A percentile compares a stretch with the other conserved stretches of the same genome.
Conservation (phyloP, 176 grass and related monocot species). For the Oryza nivara region DNA sequence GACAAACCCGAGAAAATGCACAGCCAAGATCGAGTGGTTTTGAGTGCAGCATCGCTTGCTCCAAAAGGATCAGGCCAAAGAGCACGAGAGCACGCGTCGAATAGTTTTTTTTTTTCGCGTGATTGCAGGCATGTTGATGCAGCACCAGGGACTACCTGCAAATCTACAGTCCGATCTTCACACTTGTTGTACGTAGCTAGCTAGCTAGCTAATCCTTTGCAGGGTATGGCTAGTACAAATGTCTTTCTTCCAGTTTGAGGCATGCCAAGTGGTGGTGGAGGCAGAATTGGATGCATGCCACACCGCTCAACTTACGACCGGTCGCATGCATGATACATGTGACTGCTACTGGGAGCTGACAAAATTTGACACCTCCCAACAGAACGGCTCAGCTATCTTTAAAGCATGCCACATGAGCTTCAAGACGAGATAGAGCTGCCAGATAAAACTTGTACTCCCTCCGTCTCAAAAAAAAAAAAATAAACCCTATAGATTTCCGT, state of each 20-base stretch:
- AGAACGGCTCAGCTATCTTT: neutral
- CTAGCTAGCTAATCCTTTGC: neutral
- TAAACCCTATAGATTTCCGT: no score
- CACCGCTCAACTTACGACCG: neutral
- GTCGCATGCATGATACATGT: neutral
- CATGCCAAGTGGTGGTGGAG: neutral
- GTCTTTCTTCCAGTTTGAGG: neutral
- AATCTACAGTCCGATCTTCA: neutral
- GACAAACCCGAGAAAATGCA: no score
- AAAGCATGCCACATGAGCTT: neutral
- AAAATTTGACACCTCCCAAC: neutral
- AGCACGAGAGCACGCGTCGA: neutral
- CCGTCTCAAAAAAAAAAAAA: no score
- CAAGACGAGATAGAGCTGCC: neutral
- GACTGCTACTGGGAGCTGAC: neutral
- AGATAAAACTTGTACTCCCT: no score
- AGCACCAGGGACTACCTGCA: neutral
- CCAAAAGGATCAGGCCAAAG: neutral
- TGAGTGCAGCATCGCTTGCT: neutral
- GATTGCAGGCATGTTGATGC: no score
- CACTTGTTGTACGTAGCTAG: neutral
- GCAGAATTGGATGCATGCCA: neutral
- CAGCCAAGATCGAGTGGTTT: neutral
- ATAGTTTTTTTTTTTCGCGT: neutral
- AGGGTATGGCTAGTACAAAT: neutral